Base-by-base conservation (phyloP, 2,329 filamentous ascomycete species). In the Aspergillus fumigatus region DNA sequence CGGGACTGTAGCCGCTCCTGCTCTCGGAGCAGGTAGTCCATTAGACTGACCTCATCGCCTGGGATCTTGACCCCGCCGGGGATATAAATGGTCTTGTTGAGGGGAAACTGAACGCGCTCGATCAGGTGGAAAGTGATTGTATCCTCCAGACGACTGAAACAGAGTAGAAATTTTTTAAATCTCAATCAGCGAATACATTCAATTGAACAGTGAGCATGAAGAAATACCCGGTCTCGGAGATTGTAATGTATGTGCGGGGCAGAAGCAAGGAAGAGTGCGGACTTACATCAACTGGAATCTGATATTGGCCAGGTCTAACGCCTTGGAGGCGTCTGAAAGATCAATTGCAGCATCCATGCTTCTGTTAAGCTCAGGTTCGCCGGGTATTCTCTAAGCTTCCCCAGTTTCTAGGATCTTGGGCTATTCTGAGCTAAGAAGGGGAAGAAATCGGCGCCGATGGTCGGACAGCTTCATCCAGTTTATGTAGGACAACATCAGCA, bases 101-200 rank as follows among this genome's bases (percentile, higher is more conserved):
- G 83, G 3, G 93, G 91, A 75, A 97, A 99, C 74, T 99, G 94
- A n/a, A 93, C 93, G 43, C 94, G 88, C 78, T 99, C 94, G 70
- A 97, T 97, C 41, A 99, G 82, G 76, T 96, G 89, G 76, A 96
- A 97, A 64, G 90, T 96, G 70, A 99, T 97, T 59, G 93, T 97
- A 72, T 99, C 94, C 79, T 99, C 94, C 19, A 97, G 83, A 21
- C 94, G 94, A 70, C 94, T 99, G 69, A 40, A 10, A 25, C 50
- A 52, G 55, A 25, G 38, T 35, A 51, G 21, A 11, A 23, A 8
- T 17, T 19, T 19, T 26, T 3, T 7, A 5, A 7, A 2, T 3
- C 3, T 10, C 1, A 14, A 14, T 47, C 43, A 47, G n/a, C n/a
- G 19, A 26, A 1, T 6, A 3, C 21, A 21, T 14, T 17, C 11